Conservation (phyloP, 2,329 filamentous ascomycete species). For the Aspergillus sp. region DNA sequence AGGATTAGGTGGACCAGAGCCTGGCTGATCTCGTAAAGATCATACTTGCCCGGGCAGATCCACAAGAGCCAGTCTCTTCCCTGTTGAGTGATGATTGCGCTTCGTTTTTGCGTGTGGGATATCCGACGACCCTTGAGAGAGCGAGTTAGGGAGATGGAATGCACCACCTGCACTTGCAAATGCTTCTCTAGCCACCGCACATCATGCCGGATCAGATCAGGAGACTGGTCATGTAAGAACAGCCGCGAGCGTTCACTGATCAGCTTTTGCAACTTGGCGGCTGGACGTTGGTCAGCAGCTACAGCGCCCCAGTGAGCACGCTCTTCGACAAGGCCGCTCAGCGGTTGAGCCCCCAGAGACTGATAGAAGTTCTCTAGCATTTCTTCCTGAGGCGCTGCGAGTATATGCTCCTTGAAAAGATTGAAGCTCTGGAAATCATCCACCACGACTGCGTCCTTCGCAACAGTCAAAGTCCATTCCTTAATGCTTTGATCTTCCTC, state of each 20-base stretch:
- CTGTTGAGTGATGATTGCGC: constrained; percentile 65
- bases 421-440: constrained; percentile 89
- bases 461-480: constrained; percentile 75
- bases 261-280: constrained; percentile 70
- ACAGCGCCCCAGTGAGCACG: constrained; percentile 70
- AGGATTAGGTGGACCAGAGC: constrained; percentile 81
- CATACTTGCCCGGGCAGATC: constrained; percentile 69
- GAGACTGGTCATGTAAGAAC: constrained; percentile 81
- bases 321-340: constrained; percentile 78
- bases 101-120: constrained; percentile 72
- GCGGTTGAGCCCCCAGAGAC: constrained; percentile 72
- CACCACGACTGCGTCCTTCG: constrained; percentile 72
- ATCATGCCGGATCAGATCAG: constrained; percentile 81
- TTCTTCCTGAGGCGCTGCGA: constrained; percentile 90
- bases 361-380: constrained; percentile 80
- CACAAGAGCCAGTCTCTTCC: constrained; percentile 68
- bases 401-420: constrained; percentile 79
- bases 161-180: constrained; percentile 74
- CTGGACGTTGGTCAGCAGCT: constrained; percentile 67
- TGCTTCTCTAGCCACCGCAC: constrained; percentile 88
- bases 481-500: constrained; percentile 66
- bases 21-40: constrained; percentile 90
- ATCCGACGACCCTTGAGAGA: constrained; percentile 71
- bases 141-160: constrained; percentile 73
- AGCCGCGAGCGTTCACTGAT: constrained; percentile 86